Evolutionary conservation across 805 yeast species (phyloP), one percentile per base, ranked within the genome.

Genomic region (Hermanozyma aechmeae): DNA sequence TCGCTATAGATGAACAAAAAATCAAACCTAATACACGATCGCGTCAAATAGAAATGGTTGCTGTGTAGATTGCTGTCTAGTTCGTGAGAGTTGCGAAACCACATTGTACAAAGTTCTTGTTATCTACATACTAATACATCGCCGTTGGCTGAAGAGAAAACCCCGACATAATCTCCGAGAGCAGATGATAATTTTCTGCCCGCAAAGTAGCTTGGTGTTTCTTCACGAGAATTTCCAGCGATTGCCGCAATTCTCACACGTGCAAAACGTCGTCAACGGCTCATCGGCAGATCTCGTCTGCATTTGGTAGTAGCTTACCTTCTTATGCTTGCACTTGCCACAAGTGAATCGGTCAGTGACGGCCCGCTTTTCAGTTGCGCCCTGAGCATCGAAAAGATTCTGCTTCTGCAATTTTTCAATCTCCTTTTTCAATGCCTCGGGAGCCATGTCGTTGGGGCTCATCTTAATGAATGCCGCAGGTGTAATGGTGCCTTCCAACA

Each of bases 261-360:
- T 87, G 65, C 98, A 92, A 53, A 92, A 92, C 1, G 98, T 92
- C 6, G 98, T 92, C 48, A 92, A 71, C 35, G 98, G 98, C 59
- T 92, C 98, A 73, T 92, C 98, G 13, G 98, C 98, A 33, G 95
- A 83, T 58, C 98, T 71, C 19, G 98, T 92, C 66, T 92, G 98
- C 79, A 92, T 72, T 62, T 92, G 98, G 58, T 87, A 89, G 56
- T 92, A 92, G 44, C 94, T 81, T 24, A 92, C 98, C 65, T 85
- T 86, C 69, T 87, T 86, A 54, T 86, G 89, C 59, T 89, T 92
- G 72, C 98, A 92, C 56, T 89, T 92, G 28, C 97, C 96, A 60
- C 98, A 92, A 2, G 94, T 80, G 56, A 92, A 92, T 55, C 97
- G 70, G 55, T 89, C 97, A 6, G 98, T 92, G 22, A 85, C 86